A percentile compares a stretch with the other conserved stretches of the same genome.
Evolutionary conservation across 257 asterid genomes (phyloP).

Genomic region (Solanum pimpinellifolium): DNA sequence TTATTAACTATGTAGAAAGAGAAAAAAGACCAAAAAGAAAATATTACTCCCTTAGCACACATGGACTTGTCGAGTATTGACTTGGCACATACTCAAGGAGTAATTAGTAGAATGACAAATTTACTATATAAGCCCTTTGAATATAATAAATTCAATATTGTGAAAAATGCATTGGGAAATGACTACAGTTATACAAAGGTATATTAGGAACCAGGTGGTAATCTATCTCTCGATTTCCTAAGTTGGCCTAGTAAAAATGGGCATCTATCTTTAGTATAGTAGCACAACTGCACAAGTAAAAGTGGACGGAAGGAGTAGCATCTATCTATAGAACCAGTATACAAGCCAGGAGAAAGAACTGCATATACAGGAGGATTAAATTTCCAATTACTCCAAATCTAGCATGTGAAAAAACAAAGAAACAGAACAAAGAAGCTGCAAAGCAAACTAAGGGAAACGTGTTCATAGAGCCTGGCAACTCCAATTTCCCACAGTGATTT

Average conservation of each 20-base stretch:
- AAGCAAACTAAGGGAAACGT: neutral
- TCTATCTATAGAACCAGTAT: neutral
- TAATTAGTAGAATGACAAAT: neutral
- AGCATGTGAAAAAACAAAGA: neutral
- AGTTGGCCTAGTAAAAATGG: neutral
- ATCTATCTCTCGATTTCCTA: neutral
- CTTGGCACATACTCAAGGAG: neutral
- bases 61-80: neutral
- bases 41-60: neutral
- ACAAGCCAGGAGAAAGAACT: neutral
- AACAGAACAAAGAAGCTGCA: neutral
- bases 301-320: neutral
- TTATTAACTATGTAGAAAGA: neutral
- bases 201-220: neutral
- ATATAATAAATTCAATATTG: no score
- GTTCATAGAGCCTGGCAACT: neutral
- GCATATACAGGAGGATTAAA: neutral
- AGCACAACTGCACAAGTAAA: neutral
- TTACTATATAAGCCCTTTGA: neutral
- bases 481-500: neutral
- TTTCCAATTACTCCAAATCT: neutral
- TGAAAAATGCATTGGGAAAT: neutral
- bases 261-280: neutral
- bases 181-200: neutral
- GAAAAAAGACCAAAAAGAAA: neutral